Conservation (phyloP, 208 protist species). For the Leishmania martiniquensis region DNA sequence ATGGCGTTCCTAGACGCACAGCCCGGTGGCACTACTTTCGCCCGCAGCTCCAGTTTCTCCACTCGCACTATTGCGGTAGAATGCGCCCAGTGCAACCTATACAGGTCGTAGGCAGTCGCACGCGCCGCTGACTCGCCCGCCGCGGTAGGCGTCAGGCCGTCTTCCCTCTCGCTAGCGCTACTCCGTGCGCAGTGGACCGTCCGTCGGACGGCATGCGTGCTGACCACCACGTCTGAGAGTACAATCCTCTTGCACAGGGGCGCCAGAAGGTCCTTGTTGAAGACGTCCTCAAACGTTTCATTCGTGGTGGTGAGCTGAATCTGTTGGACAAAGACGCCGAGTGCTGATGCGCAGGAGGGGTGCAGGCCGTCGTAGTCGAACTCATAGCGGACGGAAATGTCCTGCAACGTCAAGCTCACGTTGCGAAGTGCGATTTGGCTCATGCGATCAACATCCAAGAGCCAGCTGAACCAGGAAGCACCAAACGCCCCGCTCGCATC, state of each 20-base stretch:
- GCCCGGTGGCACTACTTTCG: slow-evolving; percentile 20
- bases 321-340: slow-evolving; percentile 49
- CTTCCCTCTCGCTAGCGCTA: not conserved
- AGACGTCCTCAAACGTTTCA: slow-evolving; percentile 48
- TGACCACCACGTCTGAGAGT: slow-evolving; percentile 15
- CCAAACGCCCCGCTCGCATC: not conserved
- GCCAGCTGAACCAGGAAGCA: slow-evolving; percentile 30
- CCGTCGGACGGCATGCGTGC: slow-evolving; percentile 17
- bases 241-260: slow-evolving; percentile 21
- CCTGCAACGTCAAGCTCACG: slow-evolving; percentile 42
- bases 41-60: slow-evolving; percentile 18
- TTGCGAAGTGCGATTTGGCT: slow-evolving; percentile 53
- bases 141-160: not conserved
- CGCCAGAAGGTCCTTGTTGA: slow-evolving; percentile 29
- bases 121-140: not conserved
- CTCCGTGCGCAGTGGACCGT: not conserved
- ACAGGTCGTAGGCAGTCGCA: slow-evolving; percentile 7
- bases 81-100: slow-evolving; percentile 22
- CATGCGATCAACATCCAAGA: slow-evolving; percentile 54
- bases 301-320: slow-evolving; percentile 52
- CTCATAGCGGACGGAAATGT: slow-evolving; percentile 64
- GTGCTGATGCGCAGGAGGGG: slow-evolving; percentile 42
- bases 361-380: slow-evolving; percentile 76
- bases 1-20: slow-evolving; percentile 12
- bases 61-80: slow-evolving; percentile 20